Evolutionary conservation across 129 eudicot genomes (phyloP).

Genomic region (Flaveria robusta): DNA sequence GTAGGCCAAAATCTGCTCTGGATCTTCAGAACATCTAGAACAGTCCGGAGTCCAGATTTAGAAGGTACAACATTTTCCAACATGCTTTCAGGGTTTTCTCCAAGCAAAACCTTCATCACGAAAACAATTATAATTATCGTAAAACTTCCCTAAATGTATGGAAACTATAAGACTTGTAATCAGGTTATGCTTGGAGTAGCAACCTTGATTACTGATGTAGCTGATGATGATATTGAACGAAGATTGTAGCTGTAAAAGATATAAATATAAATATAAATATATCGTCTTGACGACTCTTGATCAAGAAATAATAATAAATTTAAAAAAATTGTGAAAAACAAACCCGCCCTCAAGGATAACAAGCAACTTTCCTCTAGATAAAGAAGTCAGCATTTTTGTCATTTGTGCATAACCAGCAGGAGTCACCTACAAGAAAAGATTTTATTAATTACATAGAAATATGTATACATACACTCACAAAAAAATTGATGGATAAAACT

Average conservation of each 20-base stretch:
- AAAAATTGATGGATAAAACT: neutral
- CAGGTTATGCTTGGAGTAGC: slow-evolving; percentile 14
- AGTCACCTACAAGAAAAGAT: slow-evolving; percentile 59
- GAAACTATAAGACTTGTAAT: neutral
- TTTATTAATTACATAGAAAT: neutral
- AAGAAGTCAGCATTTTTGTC: slow-evolving; percentile 76
- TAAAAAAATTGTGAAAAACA: slow-evolving; percentile 36
- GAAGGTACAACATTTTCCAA: slow-evolving; percentile 58
- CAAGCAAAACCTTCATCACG: slow-evolving; percentile 75
- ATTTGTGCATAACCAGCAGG: slow-evolving; percentile 95
- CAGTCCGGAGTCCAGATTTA: slow-evolving; percentile 67
- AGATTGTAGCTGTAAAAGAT: slow-evolving; percentile 80
- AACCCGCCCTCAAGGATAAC: slow-evolving; percentile 99
- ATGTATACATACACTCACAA: neutral
- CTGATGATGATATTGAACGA: slow-evolving; percentile 97
- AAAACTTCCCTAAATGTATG: neutral
- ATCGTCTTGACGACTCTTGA: neutral
- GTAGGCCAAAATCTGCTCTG: slow-evolving; percentile 78
- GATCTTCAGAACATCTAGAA: slow-evolving; percentile 70
- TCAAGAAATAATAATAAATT: neutral
- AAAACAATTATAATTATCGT: neutral
- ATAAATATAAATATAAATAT: neutral
- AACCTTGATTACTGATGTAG: slow-evolving; percentile 94
- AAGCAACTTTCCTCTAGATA: slow-evolving; percentile 85
- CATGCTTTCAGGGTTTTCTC: slow-evolving; percentile 54